Evolutionary conservation across 176 grass and related monocot genomes (phyloP).

Genomic region (Stipa capillata): DNA sequence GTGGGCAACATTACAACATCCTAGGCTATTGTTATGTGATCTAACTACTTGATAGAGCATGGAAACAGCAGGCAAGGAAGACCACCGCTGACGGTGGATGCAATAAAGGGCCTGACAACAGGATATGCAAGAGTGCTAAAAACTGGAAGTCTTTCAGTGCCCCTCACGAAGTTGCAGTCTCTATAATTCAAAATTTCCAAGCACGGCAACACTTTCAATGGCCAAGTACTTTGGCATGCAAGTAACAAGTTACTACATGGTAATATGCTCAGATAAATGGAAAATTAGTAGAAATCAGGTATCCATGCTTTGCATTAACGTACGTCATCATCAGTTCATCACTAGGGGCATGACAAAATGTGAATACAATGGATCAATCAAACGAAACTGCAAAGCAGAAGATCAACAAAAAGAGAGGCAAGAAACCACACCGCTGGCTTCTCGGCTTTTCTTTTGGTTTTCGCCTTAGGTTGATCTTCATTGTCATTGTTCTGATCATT

Average conservation of each 20-base stretch:
- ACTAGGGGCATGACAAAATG: neutral
- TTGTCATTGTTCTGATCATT: slow-evolving; percentile 71
- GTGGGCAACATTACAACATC: neutral
- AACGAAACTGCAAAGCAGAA: neutral
- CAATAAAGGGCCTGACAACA: neutral
- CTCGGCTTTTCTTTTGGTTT: slow-evolving; percentile 60
- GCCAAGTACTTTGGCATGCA: neutral
- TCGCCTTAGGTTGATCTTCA: slow-evolving; percentile 47
- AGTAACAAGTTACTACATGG: neutral
- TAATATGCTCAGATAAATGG: neutral
- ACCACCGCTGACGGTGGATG: neutral
- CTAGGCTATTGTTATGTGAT: neutral
- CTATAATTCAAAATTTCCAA: neutral
- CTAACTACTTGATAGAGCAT: neutral
- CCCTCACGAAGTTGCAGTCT: neutral
- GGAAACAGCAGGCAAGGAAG: neutral
- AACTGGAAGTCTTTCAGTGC: neutral
- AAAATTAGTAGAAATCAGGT: neutral
- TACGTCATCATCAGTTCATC: neutral
- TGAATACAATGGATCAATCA: neutral
- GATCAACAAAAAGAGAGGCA: neutral
- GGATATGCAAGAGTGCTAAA: neutral
- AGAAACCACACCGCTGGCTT: slow-evolving; percentile 36
- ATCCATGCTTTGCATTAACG: neutral
- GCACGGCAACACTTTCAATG: neutral